These are phyloP conservation scores for Cymbopogon citratus DNA, from an alignment of 176 grass and related monocot genomes.

Conservation along the genomic window DNA sequence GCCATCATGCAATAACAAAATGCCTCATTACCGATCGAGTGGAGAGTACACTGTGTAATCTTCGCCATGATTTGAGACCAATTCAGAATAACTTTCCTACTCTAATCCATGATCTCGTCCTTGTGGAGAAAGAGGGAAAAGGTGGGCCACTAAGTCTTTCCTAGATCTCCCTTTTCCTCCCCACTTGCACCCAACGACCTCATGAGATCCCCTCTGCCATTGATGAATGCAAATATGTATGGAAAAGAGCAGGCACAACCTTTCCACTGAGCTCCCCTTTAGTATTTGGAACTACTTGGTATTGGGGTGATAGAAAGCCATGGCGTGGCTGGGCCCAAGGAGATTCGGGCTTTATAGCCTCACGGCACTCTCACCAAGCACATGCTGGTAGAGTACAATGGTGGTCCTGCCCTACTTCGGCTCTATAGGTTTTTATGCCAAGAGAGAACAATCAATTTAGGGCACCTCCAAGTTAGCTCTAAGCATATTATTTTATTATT, in stretches of 20 bases:
- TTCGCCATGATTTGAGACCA: conserved; percentile 44
- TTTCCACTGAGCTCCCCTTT: conserved; percentile 39
- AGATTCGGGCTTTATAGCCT: conserved; percentile 47
- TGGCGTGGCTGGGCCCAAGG: conserved; percentile 39
- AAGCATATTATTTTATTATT: not conserved
- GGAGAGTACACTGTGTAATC: conserved; percentile 55
- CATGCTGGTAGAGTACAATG: conserved; percentile 42
- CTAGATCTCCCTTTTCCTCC: conserved; percentile 40
- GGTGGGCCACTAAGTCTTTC: conserved; percentile 36
- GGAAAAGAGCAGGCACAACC: conserved; percentile 51
- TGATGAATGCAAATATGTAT: conserved; percentile 48
- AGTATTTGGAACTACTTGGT: conserved; percentile 56
- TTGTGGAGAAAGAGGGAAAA: conserved; percentile 26
- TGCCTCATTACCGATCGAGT: conserved; percentile 21
- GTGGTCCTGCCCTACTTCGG: conserved; percentile 45
- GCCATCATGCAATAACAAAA: conserved; percentile 36
- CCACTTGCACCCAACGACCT: conserved; percentile 38
- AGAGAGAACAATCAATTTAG: conserved; percentile 5
- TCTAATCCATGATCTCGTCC: conserved; percentile 32
- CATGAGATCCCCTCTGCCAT: conserved; percentile 42
- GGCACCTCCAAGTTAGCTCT: not conserved
- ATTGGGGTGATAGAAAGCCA: conserved; percentile 41
- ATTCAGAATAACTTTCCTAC: conserved; percentile 36
- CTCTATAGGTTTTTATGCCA: conserved; percentile 35
- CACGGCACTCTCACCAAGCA: conserved; percentile 23